Base-by-base conservation (phyloP, 495 filamentous ascomycete genomes). In the Daldinia loculata region DNA sequence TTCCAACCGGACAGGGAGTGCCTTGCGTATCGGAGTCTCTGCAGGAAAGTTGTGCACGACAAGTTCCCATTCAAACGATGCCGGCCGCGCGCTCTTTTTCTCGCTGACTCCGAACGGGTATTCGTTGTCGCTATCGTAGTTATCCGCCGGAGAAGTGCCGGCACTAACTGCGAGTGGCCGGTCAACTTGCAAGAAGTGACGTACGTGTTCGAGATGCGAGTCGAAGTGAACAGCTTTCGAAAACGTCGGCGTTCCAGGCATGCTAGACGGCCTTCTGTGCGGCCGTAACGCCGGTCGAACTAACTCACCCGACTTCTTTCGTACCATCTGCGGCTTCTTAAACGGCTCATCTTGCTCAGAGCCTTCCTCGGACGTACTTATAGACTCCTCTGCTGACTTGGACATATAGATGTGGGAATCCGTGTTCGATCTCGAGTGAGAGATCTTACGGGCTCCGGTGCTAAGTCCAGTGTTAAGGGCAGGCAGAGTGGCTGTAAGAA, bases 291-390 rank as follows among this genome's bases (percentile, higher is more conserved):
- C 97, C 5, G 95, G 97, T 70, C 95, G 90, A 57, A 99, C 95
- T 56, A 98, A 86, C 79, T 99, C 95, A 26, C 95, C 95, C 41
- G 95, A 98, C 85, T 99, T 99, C 85, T 99, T 99, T 62, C 95
- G 89, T 58, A 99, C 89, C 89, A 98, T 93, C 22, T 89, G 89
- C 22, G 93, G 93, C 80, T 92, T 94, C 43, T 79, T 80, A 68
- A 69, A 83, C 60, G 90, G 87, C 27, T 89, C 90, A 50, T 91
- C 90, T 66, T 89, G 87, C 43, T 85, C 84, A 0, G 83, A 81
- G 0, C 88, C 89, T 38, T 90, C 87, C 24, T 91, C 89, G 0
- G 90, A 92, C 43, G 79, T 83, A 8, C 83, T 87, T 50, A 86
- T 61, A 3, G 86, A 82, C 34, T 84, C 86, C 62, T 89, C 87